phyloP scores from a whole-genome alignment of 2,329 filamentous ascomycete genomes.

The Cephalotrichum gorgonifer region DNA sequence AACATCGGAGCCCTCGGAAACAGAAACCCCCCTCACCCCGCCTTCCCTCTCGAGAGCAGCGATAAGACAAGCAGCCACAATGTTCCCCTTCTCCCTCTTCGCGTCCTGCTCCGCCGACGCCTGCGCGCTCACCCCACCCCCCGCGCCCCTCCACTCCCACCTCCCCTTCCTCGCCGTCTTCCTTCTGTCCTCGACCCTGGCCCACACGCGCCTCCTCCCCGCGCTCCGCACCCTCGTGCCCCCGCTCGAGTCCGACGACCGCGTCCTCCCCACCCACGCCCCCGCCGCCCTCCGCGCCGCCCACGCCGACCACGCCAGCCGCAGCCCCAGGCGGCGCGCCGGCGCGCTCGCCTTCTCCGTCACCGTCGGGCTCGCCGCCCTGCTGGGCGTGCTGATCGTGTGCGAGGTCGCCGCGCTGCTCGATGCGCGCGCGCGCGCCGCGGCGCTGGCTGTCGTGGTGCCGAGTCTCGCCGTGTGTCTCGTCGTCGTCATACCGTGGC shows the following conservation, averaged over 20 bases:
- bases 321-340: slow-evolving; percentile 37
- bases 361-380: slow-evolving; percentile 66
- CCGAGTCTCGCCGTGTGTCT: slow-evolving; percentile 62
- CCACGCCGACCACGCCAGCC: slow-evolving; percentile 47
- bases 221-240: slow-evolving; percentile 47
- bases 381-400: slow-evolving; percentile 70
- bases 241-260: slow-evolving; percentile 45
- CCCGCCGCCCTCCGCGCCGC: slow-evolving; percentile 47
- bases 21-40: neutral
- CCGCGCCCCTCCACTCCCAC: slow-evolving; percentile 44
- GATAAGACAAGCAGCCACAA: slow-evolving; percentile 8
- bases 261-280: slow-evolving; percentile 52
- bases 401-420: slow-evolving; percentile 74
- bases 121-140: slow-evolving; percentile 37
- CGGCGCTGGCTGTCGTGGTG: slow-evolving; percentile 61
- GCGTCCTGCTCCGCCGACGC: slow-evolving; percentile 46
- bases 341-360: slow-evolving; percentile 61
- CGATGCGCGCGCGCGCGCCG: slow-evolving; percentile 53
- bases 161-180: slow-evolving; percentile 66
- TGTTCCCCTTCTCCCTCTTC: slow-evolving; percentile 30
- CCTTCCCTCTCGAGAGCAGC: neutral
- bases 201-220: slow-evolving; percentile 61
- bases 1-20: too few relatives aligned
- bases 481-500: slow-evolving; percentile 64
- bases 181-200: slow-evolving; percentile 47